Conservation (phyloP, 164 flowering plant genomes). For the Vitis cinerea region DNA sequence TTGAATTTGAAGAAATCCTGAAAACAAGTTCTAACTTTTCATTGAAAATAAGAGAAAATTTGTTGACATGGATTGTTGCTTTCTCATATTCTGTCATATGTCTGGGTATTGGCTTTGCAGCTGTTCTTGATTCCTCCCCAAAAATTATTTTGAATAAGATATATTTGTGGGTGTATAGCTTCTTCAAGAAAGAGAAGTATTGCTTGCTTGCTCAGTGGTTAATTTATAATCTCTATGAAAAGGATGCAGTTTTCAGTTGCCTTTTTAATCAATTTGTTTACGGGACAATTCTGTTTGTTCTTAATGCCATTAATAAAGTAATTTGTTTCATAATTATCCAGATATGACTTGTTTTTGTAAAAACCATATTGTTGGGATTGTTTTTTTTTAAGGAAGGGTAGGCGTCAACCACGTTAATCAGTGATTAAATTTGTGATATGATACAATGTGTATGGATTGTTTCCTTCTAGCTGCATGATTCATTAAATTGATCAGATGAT, state of each 20-base stretch:
- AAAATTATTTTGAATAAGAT: no score
- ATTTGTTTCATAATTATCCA: no score
- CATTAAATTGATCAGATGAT: not conserved
- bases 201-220: not conserved
- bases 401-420: not conserved
- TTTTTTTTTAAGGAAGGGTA: no score
- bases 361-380: no score
- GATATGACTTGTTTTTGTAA: no score
- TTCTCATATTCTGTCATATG: not conserved
- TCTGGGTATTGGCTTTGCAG: no score
- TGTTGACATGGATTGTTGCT: no score
- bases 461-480: not conserved
- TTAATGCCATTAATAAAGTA: no score
- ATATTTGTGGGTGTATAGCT: no score
- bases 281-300: no score
- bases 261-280: not conserved
- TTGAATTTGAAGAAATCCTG: not conserved
- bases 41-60: not conserved
- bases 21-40: not conserved
- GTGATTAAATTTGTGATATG: not conserved
- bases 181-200: not conserved
- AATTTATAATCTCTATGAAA: not conserved
- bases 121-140: no score
- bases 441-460: not conserved
- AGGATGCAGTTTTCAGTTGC: not conserved